Conservation (phyloP, 106 monocot species). For the Dioscorea zingiberensis region DNA sequence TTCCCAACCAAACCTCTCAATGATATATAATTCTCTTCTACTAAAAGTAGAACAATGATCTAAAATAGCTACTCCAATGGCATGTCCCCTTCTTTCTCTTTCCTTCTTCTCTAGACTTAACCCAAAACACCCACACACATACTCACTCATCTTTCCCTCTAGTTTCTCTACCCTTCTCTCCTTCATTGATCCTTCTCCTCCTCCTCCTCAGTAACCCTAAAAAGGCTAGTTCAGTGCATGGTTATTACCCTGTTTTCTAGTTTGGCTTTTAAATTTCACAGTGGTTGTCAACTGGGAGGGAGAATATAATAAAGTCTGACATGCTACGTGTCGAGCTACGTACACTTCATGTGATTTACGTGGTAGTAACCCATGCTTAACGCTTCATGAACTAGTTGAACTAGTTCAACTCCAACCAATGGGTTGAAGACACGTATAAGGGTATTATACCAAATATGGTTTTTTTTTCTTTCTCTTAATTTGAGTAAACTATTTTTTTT, state of each 20-base stretch:
- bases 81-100: neutral
- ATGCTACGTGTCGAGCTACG: constrained; percentile 2
- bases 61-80: neutral
- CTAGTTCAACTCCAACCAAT: too few relatives aligned
- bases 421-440: too few relatives aligned
- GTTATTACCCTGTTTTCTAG: neutral
- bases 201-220: neutral
- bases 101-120: neutral
- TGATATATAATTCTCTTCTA: constrained; percentile 6
- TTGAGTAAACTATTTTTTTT: too few relatives aligned
- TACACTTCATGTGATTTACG: too few relatives aligned
- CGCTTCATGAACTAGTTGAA: too few relatives aligned
- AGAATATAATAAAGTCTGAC: neutral
- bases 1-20: too few relatives aligned
- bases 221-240: too few relatives aligned
- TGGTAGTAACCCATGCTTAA: too few relatives aligned
- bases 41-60: constrained; percentile 7
- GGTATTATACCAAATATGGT: too few relatives aligned
- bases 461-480: too few relatives aligned
- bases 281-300: neutral
- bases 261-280: too few relatives aligned
- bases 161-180: neutral
- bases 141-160: neutral
- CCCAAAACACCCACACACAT: neutral
- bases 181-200: neutral